These are phyloP conservation scores for Pelargonium myrrhifolium DNA, from an alignment of 441 rosid genomes.

Conservation along the genomic window DNA sequence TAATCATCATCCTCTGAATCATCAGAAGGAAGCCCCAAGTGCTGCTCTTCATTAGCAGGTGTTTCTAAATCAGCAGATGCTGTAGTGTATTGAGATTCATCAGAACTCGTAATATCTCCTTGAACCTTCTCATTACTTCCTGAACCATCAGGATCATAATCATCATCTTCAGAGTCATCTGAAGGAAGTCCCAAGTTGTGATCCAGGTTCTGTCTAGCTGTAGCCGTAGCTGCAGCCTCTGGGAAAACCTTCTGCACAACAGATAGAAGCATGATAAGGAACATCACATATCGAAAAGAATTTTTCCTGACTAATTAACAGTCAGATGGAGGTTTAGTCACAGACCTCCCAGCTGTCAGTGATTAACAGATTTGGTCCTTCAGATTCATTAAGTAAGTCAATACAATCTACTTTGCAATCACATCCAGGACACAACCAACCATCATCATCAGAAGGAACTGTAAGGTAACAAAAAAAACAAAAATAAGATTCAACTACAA, in stretches of 20 bases:
- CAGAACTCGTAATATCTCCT: slow-evolving; percentile 49
- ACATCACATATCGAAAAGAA: background rate
- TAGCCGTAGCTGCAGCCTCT: slow-evolving; percentile 35
- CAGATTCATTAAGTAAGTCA: slow-evolving; percentile 58
- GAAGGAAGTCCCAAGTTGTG: slow-evolving; percentile 64
- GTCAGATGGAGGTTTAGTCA: slow-evolving; percentile 7
- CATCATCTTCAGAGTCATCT: slow-evolving; percentile 82
- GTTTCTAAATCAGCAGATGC: slow-evolving; percentile 48
- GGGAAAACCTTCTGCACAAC: slow-evolving; percentile 77
- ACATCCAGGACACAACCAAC: slow-evolving; percentile 96
- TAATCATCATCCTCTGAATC: slow-evolving; percentile 87
- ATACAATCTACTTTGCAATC: slow-evolving; percentile 82
- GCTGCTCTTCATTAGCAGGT: slow-evolving; percentile 28
- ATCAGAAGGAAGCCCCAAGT: slow-evolving; percentile 60
- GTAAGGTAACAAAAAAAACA: slow-evolving; percentile 21
- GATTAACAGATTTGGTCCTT: slow-evolving; percentile 56
- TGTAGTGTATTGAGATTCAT: slow-evolving; percentile 53
- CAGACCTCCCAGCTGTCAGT: slow-evolving; percentile 80
- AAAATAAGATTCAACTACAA: slow-evolving; percentile 7
- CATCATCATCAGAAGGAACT: slow-evolving; percentile 95
- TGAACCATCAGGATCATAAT: slow-evolving; percentile 54
- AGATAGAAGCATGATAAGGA: slow-evolving; percentile 16
- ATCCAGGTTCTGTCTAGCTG: slow-evolving; percentile 41
- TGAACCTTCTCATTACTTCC: slow-evolving; percentile 34
- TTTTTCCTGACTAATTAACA: background rate